These are phyloP conservation scores for Aspergillus brunneoviolaceus DNA, from an alignment of 2,329 filamentous ascomycete species.

Conservation along the genomic window DNA sequence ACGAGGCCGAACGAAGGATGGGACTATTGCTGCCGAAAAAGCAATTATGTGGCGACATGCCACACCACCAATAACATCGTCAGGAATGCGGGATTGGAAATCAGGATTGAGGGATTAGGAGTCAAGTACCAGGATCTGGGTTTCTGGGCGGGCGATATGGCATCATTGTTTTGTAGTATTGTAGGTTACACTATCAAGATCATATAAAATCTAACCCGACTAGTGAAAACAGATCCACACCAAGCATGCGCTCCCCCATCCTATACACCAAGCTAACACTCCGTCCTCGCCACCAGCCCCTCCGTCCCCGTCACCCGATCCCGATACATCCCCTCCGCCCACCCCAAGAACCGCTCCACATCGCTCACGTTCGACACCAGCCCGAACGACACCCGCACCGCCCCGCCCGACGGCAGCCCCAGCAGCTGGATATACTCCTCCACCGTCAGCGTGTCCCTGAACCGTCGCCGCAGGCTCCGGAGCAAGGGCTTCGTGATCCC, in stretches of 20 bases:
- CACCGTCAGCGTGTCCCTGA: constrained; percentile 1
- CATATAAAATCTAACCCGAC: no score
- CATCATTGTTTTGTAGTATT: no score
- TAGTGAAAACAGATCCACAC: no score
- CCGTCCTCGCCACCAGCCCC: neutral
- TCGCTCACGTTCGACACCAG: constrained; percentile 8
- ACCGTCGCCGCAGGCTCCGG: neutral
- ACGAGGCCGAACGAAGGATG: no score
- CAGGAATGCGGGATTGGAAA: no score
- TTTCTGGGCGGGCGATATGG: no score
- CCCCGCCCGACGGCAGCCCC: constrained; percentile 10
- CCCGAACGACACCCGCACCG: constrained; percentile 11
- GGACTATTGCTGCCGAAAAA: no score
- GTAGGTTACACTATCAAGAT: no score
- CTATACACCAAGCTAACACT: neutral
- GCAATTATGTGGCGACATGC: no score
- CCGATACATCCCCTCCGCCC: constrained; percentile 1
- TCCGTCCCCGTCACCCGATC: constrained; percentile 4
- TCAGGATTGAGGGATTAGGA: neutral
- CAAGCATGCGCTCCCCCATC: no score
- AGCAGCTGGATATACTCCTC: constrained; percentile 7
- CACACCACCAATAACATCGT: no score
- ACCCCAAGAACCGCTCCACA: constrained; percentile 12
- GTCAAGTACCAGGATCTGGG: no score
- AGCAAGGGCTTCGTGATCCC: neutral